Conservation (phyloP, 768 basidiomycete species). For the Pisolithus sp. region DNA sequence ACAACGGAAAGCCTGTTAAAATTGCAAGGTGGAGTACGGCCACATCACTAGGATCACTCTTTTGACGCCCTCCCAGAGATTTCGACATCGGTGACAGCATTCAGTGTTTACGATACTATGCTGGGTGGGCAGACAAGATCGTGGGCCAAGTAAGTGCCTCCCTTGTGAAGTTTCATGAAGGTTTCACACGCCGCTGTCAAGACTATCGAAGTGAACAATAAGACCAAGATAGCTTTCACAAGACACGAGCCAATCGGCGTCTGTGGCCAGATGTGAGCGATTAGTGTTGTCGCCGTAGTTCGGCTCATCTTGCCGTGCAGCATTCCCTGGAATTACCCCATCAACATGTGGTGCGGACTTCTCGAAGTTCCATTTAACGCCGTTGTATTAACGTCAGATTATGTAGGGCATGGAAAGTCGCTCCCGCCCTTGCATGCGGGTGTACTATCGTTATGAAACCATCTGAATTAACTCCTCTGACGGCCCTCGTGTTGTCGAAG, state of each 20-base stretch:
- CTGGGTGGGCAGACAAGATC: constrained; percentile 95
- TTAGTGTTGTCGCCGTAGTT: constrained; percentile 5
- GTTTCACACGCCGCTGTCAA: constrained; percentile 20
- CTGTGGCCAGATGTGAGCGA: constrained; percentile 76
- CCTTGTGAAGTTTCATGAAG: neutral
- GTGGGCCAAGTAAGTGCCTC: constrained; percentile 58
- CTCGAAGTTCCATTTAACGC: constrained; percentile 1
- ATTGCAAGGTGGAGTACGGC: constrained; percentile 36
- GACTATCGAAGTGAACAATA: constrained; percentile 77
- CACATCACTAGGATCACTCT: constrained; percentile 29
- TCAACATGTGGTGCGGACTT: constrained; percentile 63
- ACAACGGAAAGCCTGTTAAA: constrained; percentile 88
- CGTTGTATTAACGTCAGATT: neutral
- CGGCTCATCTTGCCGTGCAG: constrained; percentile 28
- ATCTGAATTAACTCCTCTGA: constrained; percentile 79
- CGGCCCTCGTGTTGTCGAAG: constrained; percentile 77
- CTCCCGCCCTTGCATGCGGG: constrained; percentile 84
- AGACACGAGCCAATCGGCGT: constrained; percentile 91
- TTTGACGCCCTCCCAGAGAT: constrained; percentile 41
- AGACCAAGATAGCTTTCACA: constrained; percentile 78
- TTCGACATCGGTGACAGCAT: constrained; percentile 76
- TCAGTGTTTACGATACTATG: constrained; percentile 83
- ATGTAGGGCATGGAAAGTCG: constrained; percentile 82
- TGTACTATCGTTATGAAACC: constrained; percentile 96
- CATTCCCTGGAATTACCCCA: constrained; percentile 93